Evolutionary conservation across 768 basidiomycete genomes (phyloP), one percentile per base, ranked within the genome.

Genomic region (Fomitopsis serialis): DNA sequence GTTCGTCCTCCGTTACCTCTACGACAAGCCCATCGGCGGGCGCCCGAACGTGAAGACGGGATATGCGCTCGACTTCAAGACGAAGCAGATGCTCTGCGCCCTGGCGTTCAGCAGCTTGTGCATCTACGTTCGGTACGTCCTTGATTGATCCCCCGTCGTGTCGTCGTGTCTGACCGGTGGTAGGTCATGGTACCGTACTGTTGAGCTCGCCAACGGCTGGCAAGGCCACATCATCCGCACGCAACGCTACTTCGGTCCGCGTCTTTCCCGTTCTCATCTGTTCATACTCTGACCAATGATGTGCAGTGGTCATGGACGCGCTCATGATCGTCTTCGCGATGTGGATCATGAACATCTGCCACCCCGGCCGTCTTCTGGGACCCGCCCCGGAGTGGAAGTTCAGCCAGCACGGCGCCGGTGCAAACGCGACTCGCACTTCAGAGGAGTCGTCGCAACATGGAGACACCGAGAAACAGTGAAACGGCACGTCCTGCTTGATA

Each of bases 171-270:
- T 27, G 25, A 29, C 54, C 58, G 24, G 19, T 25, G 13, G 0
- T 70, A 81, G 75, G 50, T 72, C 74, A 22, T 58, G 80, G 10
- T 83, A 79, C 61, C 75, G 81, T 48, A 77, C 76, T 1, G 67
- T 77, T 44, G 58, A 81, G 60, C 64, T 78, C 17, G 56, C 68
- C 2, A 70, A 77, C 45, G 81, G 80, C 0, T 84, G 78, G 77
- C 52, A 58, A 24, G 81, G 82, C 8, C 54, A 57, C 2, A 73
- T 83, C 55, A 76, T 80, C 34, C 63, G 66, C 10, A 78, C 75
- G 2, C 66, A 83, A 55, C 56, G 70, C 4, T 72, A 71, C 48
- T 79, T 80, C 68, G 74, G 75, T 70, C 44, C 19, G 69, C 63
- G 0, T 48, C 4, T 17, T 35, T 0, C 12, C 11, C 15, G n/a